phyloP scores from a whole-genome alignment of 768 basidiomycete species.

The Suillus fuscotomentosus region DNA sequence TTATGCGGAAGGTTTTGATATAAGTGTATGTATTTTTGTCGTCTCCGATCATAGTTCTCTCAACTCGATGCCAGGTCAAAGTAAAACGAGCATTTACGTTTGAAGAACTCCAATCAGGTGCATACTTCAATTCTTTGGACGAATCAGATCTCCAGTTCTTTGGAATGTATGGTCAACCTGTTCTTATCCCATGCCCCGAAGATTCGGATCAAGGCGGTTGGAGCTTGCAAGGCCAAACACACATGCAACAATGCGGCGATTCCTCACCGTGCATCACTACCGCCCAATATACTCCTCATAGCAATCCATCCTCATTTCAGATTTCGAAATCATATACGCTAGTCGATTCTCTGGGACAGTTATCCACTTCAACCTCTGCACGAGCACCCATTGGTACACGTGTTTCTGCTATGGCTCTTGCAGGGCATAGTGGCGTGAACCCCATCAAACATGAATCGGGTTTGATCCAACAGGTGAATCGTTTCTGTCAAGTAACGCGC shows the following conservation, averaged over 20 bases:
- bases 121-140: slow-evolving; percentile 28
- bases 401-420: neutral
- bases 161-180: slow-evolving; percentile 30
- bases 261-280: neutral
- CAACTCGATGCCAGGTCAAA: slow-evolving; percentile 7
- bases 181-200: slow-evolving; percentile 27
- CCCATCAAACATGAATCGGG: slow-evolving; percentile 10
- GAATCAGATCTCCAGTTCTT: slow-evolving; percentile 33
- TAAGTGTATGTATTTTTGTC: slow-evolving; percentile 14
- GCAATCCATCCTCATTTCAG: slow-evolving; percentile 6
- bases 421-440: neutral
- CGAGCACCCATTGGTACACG: slow-evolving; percentile 1
- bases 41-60: neutral
- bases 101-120: slow-evolving; percentile 33
- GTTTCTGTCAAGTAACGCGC: neutral
- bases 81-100: slow-evolving; percentile 32
- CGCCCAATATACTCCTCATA: slow-evolving; percentile 7
- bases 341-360: slow-evolving; percentile 25
- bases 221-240: slow-evolving; percentile 7
- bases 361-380: neutral
- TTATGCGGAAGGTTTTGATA: slow-evolving; percentile 23
- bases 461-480: slow-evolving; percentile 16
- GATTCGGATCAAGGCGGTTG: slow-evolving; percentile 20
- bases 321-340: slow-evolving; percentile 29
- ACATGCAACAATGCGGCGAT: slow-evolving; percentile 3